Conservation (phyloP, 1,139 yeast genomes). For the Candida tetrigidarum region DNA sequence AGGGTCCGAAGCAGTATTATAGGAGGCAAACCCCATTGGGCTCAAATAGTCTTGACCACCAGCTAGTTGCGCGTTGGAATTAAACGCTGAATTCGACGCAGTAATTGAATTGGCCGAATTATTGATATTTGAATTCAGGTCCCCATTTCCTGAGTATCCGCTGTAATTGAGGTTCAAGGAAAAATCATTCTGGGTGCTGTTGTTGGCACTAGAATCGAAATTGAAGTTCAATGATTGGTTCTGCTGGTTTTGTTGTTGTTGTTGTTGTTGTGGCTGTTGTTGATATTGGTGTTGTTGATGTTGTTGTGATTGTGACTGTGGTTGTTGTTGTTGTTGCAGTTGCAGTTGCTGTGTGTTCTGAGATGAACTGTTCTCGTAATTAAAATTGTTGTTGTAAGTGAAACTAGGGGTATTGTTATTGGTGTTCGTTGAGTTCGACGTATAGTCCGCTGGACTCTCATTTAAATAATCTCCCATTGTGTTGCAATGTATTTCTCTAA, state of each 20-base stretch:
- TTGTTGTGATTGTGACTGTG: constrained; percentile 6
- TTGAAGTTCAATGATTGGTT: constrained; percentile 11
- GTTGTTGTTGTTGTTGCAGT: constrained; percentile 7
- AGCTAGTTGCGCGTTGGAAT: constrained; percentile 15
- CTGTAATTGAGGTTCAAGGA: constrained; percentile 19
- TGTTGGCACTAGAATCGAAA: constrained; percentile 11
- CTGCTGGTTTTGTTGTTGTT: constrained; percentile 19
- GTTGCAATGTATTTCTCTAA: background rate
- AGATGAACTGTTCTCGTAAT: background rate
- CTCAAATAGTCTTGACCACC: constrained; percentile 16
- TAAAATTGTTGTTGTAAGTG: background rate
- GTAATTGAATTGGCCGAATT: constrained; percentile 8
- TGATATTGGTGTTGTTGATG: constrained; percentile 5
- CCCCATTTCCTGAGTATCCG: constrained; percentile 11
- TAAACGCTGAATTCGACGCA: constrained; percentile 13
- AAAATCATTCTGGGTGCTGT: constrained; percentile 15
- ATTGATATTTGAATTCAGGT: constrained; percentile 7
- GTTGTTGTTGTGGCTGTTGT: constrained; percentile 11
- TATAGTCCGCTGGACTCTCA: constrained; percentile 40
- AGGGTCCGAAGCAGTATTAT: constrained; percentile 12
- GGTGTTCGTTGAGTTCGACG: constrained; percentile 14
- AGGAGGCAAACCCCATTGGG: constrained; percentile 16
- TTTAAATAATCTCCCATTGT: constrained; percentile 42
- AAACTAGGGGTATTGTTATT: constrained; percentile 5
- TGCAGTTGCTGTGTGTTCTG: too few relatives aligned